Base-by-base conservation (phyloP, 108 stramenopile genomes). In the Cylindrotheca fusiformis region DNA sequence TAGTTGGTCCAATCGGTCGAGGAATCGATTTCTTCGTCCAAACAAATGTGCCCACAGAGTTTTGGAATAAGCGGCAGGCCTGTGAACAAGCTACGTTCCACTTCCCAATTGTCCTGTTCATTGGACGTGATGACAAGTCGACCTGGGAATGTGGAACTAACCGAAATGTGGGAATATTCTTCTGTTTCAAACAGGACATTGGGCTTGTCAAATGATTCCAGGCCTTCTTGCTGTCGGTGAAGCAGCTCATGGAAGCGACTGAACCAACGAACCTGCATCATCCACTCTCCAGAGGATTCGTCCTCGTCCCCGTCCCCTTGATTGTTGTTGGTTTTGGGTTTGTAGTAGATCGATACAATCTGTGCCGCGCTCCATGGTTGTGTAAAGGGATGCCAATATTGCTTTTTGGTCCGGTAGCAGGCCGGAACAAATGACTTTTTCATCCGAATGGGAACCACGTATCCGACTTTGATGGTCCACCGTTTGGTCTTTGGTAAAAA, bases 221-320 rank as follows among this genome's bases (percentile, higher is more conserved):
- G 4, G 14, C 21, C 45, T 25, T 20, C 18, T 55, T 49, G 52
- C 47, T 64, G 74, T 24, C 48, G 49, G 14, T 30, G 23, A 0
- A 65, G 46, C 5, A 75, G 14, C 22, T 88, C 84, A 21, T 68
- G 44, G 8, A 44, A 66, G 17, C 79, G 68, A 48, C 81, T 68
- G 25, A 88, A 73, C 86, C 86, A 88, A 21, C 86, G 53, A 17
- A 81, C 56, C 72, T 78, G 59, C 55, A 71, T 55, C 52, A 65
- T 83, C 54, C 70, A 72, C 1, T 41, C 58, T n/a, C n/a, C n/a
- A n/a, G n/a, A n/a, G n/a, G n/a, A n/a, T n/a, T n/a, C n/a, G n/a
- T n/a, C 58, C 48, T 48, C 17, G 24, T 19, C n/a, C 12, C 45
- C 10, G 32, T 48, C 31, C n/a, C n/a, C n/a, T n/a, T n/a, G n/a